Base-by-base conservation (phyloP, 208 protist species). In the Crithidia expoeki region DNA sequence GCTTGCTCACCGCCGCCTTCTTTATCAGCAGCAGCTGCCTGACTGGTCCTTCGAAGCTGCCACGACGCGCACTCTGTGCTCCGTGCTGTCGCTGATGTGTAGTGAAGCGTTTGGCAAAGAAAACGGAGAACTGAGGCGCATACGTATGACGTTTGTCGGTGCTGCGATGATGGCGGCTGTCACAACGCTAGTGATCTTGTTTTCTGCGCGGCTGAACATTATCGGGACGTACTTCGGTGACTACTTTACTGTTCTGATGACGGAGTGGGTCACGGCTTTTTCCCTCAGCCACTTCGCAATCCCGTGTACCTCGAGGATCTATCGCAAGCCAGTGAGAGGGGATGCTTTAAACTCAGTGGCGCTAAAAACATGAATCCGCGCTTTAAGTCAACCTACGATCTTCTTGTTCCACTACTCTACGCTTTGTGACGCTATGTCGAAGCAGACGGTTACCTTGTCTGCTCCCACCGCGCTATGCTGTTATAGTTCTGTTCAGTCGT, bases 221-320 rank as follows among this genome's bases (percentile, higher is more conserved):
- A 97, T 92, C 21, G 95, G 94, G 21, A 98, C 96, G 14, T 98
- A 97, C 71, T 74, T 98, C 0, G 95, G 92, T 14, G 96, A 98
- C 80, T 98, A 98, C 80, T 98, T 97, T 74, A 94, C 91, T 36
- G 98, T 98, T 57, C 55, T 94, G 3, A 93, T 98, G 90, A 64
- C 87, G 33, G 81, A 85, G 32, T 83, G 78, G 55, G 88, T 98
- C 23, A 96, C 88, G 25, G 83, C 86, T 19, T 98, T 98, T 68
- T 95, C 96, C 27, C 98, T 98, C 76, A 98, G 85, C 64, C 70
- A 94, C 78, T 98, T 93, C 72, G 94, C 94, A 64, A 90, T 80
- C 50, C 87, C 93, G 9, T 98, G 98, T 70, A 98, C 96, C 0
- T 36, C 74, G 23, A 86, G 87, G 74, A 98, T 98, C 58, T 98